Base-by-base conservation (phyloP, 2,329 filamentous ascomycete species). In the Pleurostoma richardsiae region DNA sequence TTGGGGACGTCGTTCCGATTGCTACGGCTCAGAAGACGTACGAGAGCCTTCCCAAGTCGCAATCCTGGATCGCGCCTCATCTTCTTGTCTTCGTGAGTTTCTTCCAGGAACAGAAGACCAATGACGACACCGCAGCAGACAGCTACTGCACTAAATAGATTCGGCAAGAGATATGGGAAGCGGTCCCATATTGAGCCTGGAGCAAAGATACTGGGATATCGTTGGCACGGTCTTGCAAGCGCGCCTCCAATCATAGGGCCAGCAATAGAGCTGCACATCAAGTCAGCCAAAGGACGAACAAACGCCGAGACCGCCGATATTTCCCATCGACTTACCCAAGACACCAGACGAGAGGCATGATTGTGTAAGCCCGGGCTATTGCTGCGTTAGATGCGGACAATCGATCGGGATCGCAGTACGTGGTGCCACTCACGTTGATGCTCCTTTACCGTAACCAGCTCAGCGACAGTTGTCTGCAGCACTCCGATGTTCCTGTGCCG, bases 281-380 rank as follows among this genome's bases (percentile, higher is more conserved):
- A 19, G 19, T 19, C 19, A 19, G 19, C 19, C 19, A 19, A 19
- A 19, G 19, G 19, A 19, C 19, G 19, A 19, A 19, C 19, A 19
- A 19, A 19, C 19, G 19, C 19, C 19, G 19, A 19, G 19, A 19
- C 19, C 19, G 19, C 19, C 19, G 19, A 19, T 19, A 7, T 43
- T 10, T 4, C 3, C 38, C n/a, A 42, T 51, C 28, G 41, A 69
- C 75, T 69, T 73, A 89, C 76, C 94, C 94, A 60, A 99, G 78
- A 63, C 91, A 96, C 94, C 94, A 99, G 29, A 97, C 89, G 63
- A 96, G 90, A 5, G 94, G 94, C 90, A 99, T 96, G 56, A 97
- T 91, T 10, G 92, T 90, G 69, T 95, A 99, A 43, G 92, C 94
- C 57, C 89, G 88, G 56, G 91, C 87, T 90, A 51, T 36, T 8